phyloP scores from a whole-genome alignment of 257 asterid genomes.

The Datura wrightii region DNA sequence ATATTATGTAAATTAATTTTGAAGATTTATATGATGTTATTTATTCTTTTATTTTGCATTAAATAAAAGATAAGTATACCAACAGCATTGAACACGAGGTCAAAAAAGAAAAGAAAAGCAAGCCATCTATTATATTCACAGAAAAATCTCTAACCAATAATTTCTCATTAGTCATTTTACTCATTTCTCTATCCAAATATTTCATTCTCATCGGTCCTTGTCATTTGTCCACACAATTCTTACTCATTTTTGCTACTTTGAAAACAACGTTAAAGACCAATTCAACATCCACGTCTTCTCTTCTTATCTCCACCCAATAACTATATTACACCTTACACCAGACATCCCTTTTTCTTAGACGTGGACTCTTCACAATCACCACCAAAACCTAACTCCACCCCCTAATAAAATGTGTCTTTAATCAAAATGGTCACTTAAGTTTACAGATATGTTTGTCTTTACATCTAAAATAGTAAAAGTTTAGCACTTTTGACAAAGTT shows the following conservation, averaged over 20 bases:
- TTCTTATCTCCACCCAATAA: slow-evolving; percentile 39
- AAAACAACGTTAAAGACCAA: slow-evolving; percentile 52
- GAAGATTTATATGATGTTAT: no score
- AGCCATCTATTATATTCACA: neutral
- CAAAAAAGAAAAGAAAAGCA: no score
- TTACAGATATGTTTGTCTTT: neutral
- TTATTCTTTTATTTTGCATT: no score
- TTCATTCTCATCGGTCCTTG: neutral
- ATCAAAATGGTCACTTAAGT: neutral
- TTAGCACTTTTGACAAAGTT: no score
- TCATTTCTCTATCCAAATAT: neutral
- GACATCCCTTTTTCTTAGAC: slow-evolving; percentile 42
- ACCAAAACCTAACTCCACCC: slow-evolving; percentile 35
- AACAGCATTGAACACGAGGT: no score
- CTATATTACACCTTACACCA: slow-evolving; percentile 35
- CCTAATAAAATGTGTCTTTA: neutral
- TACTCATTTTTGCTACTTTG: neutral
- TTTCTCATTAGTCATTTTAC: neutral
- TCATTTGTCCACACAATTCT: slow-evolving; percentile 4
- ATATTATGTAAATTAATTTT: no score
- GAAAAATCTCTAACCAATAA: neutral
- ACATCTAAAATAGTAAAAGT: no score
- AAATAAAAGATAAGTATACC: no score
- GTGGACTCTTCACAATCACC: slow-evolving; percentile 56
- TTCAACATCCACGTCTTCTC: slow-evolving; percentile 58